Evolutionary conservation across 1,284 basidiomycete species (phyloP), one percentile per base, ranked within the genome.

Genomic region (Tremellales sp.): DNA sequence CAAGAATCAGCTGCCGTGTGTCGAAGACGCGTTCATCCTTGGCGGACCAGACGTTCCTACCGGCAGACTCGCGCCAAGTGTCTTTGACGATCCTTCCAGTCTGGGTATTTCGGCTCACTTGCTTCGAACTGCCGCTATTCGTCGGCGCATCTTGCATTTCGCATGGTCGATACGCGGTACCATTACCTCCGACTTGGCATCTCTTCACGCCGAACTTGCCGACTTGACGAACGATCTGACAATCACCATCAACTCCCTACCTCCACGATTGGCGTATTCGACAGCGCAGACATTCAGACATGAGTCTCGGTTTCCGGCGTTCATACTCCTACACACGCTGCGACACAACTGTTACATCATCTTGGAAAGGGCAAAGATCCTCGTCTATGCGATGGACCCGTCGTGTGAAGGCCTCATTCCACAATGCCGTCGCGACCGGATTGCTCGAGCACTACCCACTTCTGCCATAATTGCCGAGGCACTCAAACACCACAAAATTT

Each of bases 281-380:
- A 33, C 10, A 33, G 29, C 29, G 10, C 29, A 33, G n/a, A 37
- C 33, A 6, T 53, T 50, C 27, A 33, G 24, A 13, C 19, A 29
- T 4, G 7, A 46, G 19, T 25, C 23, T 2, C 41, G 42, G 19
- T 24, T 37, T 15, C 35, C 46, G 12, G 41, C 42, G 5, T 52
- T 52, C 36, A 35, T 52, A 4, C 42, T 48, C 13, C 41, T 52
- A 15, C 51, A 56, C 26, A 19, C 40, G n/a, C 40, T 56, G 4
- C 57, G 51, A n/a, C 57, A 56, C 49, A 58, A 56, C 26, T 46
- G 53, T 21, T 58, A 46, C 42, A 36, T 58, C 43, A 53, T 58
- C 27, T 49, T 58, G 8, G 51, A 46, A 1, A 15, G 36, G 21
- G 47, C 46, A 12, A 45, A 49, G 26, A 43, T 58, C 26, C 48